Base-by-base conservation (phyloP, 768 basidiomycete species). In the Cystobasidium tubakii region DNA sequence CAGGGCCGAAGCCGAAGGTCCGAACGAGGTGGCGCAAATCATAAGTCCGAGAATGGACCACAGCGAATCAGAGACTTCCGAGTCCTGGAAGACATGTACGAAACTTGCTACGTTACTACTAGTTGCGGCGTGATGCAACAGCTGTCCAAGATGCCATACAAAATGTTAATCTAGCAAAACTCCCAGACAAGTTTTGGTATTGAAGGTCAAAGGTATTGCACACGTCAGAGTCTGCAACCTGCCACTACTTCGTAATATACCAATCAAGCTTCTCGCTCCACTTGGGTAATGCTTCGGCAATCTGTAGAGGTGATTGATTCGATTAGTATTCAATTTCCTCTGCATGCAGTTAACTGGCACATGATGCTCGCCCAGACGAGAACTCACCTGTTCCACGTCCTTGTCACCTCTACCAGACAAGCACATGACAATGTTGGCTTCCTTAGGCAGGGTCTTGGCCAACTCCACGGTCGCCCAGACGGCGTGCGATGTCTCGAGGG, bases 371-470 rank as follows among this genome's bases (percentile, higher is more conserved):
- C 15, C 3, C 7, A 50, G 46, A n/a, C 46, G 7, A 46, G 9
- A 36, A 50, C 73, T 15, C 3, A 74, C 46, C 63, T 79, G 77
- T 57, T 95, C 90, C 1, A 99, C 96, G 79, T 99, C 95, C 82
- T 98, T 98, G 82, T 98, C 93, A 21, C 96, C 96, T 75, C 95
- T 87, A 63, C 95, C 95, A 67, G 91, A 94, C 65, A 97, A 83
- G 80, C 96, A 93, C 74, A 98, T 88, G 62, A 98, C 92, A 42
- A 99, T 83, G 81, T 97, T 90, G 50, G 87, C 82, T 73, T 93
- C 91, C 79, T 89, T 90, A 0, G 90, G 85, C 78, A 98, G 80
- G 0, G 88, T 88, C 82, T 89, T 91, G 1, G 95, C 96, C 27
- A 92, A 83, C 53, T 88, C 85, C 53, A 96, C 85, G 27, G 89